Percentiles rank a stretch among this genome's conserved stretches.
phyloP scores from a whole-genome alignment of 2,329 filamentous ascomycete species.

The Aspergillus alliaceus region DNA sequence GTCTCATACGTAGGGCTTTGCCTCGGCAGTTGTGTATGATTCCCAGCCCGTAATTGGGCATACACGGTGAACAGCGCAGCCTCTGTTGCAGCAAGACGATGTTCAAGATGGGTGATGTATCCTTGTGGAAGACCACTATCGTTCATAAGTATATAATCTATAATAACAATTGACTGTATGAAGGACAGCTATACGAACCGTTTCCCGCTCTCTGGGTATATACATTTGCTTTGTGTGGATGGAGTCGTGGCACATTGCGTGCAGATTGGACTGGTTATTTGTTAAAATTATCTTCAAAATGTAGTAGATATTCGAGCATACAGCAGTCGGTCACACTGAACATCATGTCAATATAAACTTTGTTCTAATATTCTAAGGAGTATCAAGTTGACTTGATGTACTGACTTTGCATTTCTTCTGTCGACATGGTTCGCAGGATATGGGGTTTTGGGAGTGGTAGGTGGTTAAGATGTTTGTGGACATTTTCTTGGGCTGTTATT shows the following conservation, averaged over 20 bases:
- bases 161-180: too few species aligned
- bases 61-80: slow-evolving; percentile 25
- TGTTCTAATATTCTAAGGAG: too few species aligned
- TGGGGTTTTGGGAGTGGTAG: slow-evolving; percentile 10
- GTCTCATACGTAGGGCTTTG: not conserved
- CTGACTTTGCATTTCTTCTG: slow-evolving; percentile 22
- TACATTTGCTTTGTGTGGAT: slow-evolving; percentile 9
- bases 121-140: slow-evolving; percentile 28
- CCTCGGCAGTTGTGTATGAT: not conserved
- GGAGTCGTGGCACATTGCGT: slow-evolving; percentile 13
- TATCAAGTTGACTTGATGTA: too few species aligned
- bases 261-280: slow-evolving; percentile 14
- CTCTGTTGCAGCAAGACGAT: slow-evolving; percentile 35
- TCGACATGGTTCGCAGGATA: slow-evolving; percentile 19
- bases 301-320: not conserved
- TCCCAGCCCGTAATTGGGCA: slow-evolving; percentile 4
- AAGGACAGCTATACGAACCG: slow-evolving; percentile 7
- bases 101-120: slow-evolving; percentile 42
- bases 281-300: not conserved
- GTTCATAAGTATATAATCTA: not conserved
- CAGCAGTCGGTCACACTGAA: slow-evolving; percentile 19
- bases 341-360: too few species aligned
- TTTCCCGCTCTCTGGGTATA: slow-evolving; percentile 21
- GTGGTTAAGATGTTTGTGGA: not conserved
- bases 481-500: not conserved